Conservation (phyloP, 352 stramenopile species). For the Globisporangium polare region DNA sequence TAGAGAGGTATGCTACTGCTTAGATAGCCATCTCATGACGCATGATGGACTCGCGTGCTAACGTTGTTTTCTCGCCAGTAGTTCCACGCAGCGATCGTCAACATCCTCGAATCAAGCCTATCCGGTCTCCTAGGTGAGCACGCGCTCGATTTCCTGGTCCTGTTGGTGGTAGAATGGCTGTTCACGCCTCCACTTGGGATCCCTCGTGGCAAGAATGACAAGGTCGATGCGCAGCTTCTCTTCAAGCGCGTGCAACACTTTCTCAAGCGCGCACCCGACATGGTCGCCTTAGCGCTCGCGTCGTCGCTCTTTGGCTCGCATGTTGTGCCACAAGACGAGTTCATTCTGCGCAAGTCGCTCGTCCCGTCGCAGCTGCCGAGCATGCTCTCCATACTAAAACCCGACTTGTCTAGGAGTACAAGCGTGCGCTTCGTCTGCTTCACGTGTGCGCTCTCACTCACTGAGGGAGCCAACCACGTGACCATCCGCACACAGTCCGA, state of each 20-base stretch:
- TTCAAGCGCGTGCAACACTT: conserved; percentile 30
- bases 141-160: conserved; percentile 23
- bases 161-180: conserved; percentile 52
- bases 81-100: conserved; percentile 22
- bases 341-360: conserved; percentile 54
- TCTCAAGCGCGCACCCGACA: conserved; percentile 26
- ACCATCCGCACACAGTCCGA: conserved; percentile 19
- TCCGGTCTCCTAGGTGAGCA: conserved; percentile 29
- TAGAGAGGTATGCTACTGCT: background rate
- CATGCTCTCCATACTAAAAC: conserved; percentile 14
- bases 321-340: conserved; percentile 34
- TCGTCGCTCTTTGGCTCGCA: conserved; percentile 28
- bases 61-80: conserved; percentile 5
- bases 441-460: conserved; percentile 28
- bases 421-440: conserved; percentile 40
- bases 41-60: background rate
- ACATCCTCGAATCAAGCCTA: conserved; percentile 37
- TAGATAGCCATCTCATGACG: background rate
- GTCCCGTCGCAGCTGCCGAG: conserved; percentile 36
- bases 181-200: conserved; percentile 20
- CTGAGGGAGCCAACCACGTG: conserved; percentile 34
- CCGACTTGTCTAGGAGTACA: background rate
- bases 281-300: conserved; percentile 35
- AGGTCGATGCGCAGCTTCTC: conserved; percentile 11
- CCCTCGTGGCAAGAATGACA: background rate